Evolutionary conservation across 805 yeast genomes (phyloP), one percentile per base, ranked within the genome.

Genomic region (Komagataella kurtzmanii): DNA sequence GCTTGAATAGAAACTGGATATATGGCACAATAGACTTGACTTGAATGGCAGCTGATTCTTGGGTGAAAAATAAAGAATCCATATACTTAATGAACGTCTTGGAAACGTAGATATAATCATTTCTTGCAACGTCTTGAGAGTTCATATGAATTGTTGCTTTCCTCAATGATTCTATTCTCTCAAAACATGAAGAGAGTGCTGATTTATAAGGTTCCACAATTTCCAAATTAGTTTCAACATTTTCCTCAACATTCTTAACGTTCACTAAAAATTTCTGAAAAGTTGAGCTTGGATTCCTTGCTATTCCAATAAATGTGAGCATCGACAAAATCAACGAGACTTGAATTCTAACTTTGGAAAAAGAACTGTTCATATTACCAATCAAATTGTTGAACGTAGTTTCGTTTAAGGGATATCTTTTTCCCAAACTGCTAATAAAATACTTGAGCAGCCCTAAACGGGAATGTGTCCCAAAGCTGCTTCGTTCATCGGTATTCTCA

Each of bases 51-150:
- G 72, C 61, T 1, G 83, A 79, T 46, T 74, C 72, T 1, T 84
- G 74, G 0, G 86, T 75, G 47, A 68, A 69, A 51, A 81, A 65
- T 52, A 80, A 69, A 49, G 75, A 77, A 40, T 71, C 65, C 49
- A 88, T 61, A 77, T 88, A 80, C 8, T 75, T 72, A 50, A 80
- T 66, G 45, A 84, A 66, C 0, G 96, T 85, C 17, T 86, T 78
- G 1, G 88, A 73, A 43, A 80, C 68, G 58, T 77, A 80, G 59
- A 79, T 78, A 60, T 81, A 89, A 17, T 74, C 72, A 7, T 89
- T 75, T 50, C 76, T 76, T 47, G 78, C 65, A 8, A 79, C 68
- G 24, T 79, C 81, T 57, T 81, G 87, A 51, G 74, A 52, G 3
- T 63, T 65, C 5, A 50, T 58, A 57, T 57, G 3, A 48, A 4